Percentiles rank a stretch among this genome's conserved stretches.
These are phyloP conservation scores for Gamarada debralockiae DNA, from an alignment of 495 filamentous ascomycete genomes.

Conservation along the genomic window DNA sequence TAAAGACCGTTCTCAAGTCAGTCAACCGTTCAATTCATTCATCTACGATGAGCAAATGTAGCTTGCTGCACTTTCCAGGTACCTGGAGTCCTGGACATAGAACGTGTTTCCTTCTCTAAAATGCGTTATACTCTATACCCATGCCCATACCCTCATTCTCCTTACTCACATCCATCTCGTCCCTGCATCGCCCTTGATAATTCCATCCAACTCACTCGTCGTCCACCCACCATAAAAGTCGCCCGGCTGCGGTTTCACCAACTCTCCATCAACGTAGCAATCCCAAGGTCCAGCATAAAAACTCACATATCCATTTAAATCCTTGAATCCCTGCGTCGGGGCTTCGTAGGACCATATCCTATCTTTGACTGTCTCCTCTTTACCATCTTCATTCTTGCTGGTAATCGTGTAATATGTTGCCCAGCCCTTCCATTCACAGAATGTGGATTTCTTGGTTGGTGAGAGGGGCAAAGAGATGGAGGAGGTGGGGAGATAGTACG, in stretches of 20 bases:
- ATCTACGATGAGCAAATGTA: too few species aligned
- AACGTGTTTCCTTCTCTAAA: too few species aligned
- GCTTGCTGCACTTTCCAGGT: too few species aligned
- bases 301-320: conserved; percentile 45
- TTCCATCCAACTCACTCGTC: conserved; percentile 51
- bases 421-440: conserved; percentile 54
- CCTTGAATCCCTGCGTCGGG: conserved; percentile 42
- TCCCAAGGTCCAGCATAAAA: conserved; percentile 56
- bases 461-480: conserved; percentile 38
- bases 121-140: too few species aligned
- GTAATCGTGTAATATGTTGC: conserved; percentile 47
- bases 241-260: conserved; percentile 50
- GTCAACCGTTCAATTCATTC: too few species aligned
- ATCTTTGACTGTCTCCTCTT: conserved; percentile 37
- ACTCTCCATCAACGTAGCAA: conserved; percentile 58
- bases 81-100: too few species aligned
- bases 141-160: background rate
- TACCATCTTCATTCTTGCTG: background rate
- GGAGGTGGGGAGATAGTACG: conserved; percentile 51
- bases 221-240: conserved; percentile 60
- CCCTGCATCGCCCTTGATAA: conserved; percentile 47
- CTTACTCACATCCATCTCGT: conserved; percentile 29
- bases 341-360: conserved; percentile 51
- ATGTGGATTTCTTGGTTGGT: conserved; percentile 38
- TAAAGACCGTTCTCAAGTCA: too few species aligned